Percentiles rank a stretch among this genome's conserved stretches.
Conservation (phyloP, 1,284 basidiomycete genomes). For the Veloporphyrellus conicus region DNA sequence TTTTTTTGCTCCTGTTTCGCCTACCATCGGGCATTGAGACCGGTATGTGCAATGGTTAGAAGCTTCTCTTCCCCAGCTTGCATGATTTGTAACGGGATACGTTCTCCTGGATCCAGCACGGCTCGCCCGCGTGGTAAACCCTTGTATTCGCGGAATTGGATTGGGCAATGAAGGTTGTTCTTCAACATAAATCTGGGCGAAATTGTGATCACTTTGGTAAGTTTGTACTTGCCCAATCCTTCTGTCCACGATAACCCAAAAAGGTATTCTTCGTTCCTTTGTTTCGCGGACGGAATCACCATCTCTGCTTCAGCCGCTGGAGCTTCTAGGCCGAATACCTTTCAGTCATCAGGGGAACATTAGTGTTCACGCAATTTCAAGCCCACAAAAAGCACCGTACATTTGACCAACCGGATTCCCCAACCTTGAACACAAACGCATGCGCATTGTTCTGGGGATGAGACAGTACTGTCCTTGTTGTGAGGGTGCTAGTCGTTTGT, state of each 20-base stretch:
- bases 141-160: conserved; percentile 86
- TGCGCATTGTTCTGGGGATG: conserved; percentile 81
- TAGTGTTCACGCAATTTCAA: background rate
- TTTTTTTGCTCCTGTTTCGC: conserved; percentile 1
- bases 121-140: conserved; percentile 66
- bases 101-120: conserved; percentile 64
- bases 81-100: conserved; percentile 68
- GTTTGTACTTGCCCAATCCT: conserved; percentile 93
- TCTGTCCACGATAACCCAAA: conserved; percentile 91
- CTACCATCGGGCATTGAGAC: conserved; percentile 82
- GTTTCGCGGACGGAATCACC: conserved; percentile 64
- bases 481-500: conserved; percentile 38
- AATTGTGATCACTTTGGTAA: conserved; percentile 91
- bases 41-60: conserved; percentile 81
- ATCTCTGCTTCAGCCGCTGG: conserved; percentile 87
- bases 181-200: conserved; percentile 89
- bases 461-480: conserved; percentile 69
- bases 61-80: conserved; percentile 66
- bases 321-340: conserved; percentile 87
- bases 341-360: conserved; percentile 6
- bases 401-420: conserved; percentile 91
- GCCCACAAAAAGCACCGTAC: conserved; percentile 35
- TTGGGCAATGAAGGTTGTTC: conserved; percentile 68
- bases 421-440: conserved; percentile 80
- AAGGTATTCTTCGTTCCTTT: conserved; percentile 77